Conservation (phyloP, 352 stramenopile genomes). For the Phytophthora sp. region DNA sequence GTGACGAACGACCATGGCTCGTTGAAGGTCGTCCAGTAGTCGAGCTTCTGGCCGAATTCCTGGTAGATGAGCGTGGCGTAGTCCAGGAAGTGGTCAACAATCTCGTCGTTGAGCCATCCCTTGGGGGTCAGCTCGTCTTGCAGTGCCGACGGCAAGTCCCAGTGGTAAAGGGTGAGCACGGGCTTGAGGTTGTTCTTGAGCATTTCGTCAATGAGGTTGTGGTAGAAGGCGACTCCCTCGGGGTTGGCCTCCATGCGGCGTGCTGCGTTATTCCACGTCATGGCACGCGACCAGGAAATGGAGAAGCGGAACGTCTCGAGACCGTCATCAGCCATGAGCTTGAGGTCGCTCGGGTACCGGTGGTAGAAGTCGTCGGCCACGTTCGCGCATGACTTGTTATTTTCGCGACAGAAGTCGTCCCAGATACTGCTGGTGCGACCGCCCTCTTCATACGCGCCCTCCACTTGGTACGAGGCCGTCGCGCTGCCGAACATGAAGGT, state of each 20-base stretch:
- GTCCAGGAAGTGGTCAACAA: constrained; percentile 70
- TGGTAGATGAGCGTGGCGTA: constrained; percentile 91
- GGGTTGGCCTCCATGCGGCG: constrained; percentile 58
- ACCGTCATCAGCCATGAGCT: too few relatives aligned
- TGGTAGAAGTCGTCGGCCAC: constrained; percentile 96
- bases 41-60: constrained; percentile 89
- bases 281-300: too few relatives aligned
- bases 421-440: too few relatives aligned
- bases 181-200: constrained; percentile 72
- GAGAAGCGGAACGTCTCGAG: too few relatives aligned
- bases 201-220: constrained; percentile 88
- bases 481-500: constrained; percentile 87
- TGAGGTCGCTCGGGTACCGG: constrained; percentile 79
- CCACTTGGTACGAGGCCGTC: constrained; percentile 93
- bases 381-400: too few relatives aligned
- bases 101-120: constrained; percentile 64
- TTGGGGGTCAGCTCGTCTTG: constrained; percentile 49
- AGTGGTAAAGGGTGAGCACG: constrained; percentile 94
- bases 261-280: constrained; percentile 80
- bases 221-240: constrained; percentile 91
- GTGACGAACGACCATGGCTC: constrained; percentile 86
- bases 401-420: too few relatives aligned
- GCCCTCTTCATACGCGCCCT: constrained; percentile 83
- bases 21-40: constrained; percentile 94
- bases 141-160: constrained; percentile 90